Evolutionary conservation across 345 rosid species (phyloP), one percentile per base, ranked within the genome.

Genomic region (Citrus inodora): DNA sequence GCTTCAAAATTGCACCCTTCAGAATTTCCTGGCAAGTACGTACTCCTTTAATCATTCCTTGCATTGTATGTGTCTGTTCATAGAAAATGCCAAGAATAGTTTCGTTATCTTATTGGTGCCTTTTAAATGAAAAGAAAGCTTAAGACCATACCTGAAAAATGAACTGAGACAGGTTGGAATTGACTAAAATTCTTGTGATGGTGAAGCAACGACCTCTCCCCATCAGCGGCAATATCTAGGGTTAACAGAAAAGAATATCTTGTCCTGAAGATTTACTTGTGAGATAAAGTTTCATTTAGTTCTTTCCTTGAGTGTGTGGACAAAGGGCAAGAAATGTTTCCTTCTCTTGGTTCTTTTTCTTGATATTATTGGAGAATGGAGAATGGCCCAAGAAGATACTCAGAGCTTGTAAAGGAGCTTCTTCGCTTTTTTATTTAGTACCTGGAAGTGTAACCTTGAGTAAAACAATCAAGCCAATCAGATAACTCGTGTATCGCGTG

Each of bases 11-110:
- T 76, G 86, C 83, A n/a, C 77, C 70, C 82, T 55, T 83, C 11
- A 85, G 21, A 8, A 72, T 81, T 71, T 82, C 91, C 79, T 62
- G 81, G 88, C 84, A 87, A 61, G 88, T 79, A 46, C 86, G 78
- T 56, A 83, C 59, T 37, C 88, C 87, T 28, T 78, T 83, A 28
- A 83, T 72, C 4, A 88, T 40, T 75, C 82, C 86, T 65, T 81
- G 89, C 94, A 88, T 89, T 42, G 78, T 83, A 63, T 65, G 60
- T 46, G 5, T 53, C 78, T 78, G 76, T 48, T 51, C 27, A 8
- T 25, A n/a, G 66, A 62, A 10, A 79, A 9, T 6, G 4, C 2
- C 40, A 14, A 25, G 4, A 32, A 56, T 48, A 25, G 21, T 33
- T 40, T 13, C 16, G 55, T 32, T 13, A 69, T 24, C 72, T 42